Conservation (phyloP, 2,329 filamentous ascomycete genomes). For the Arthroderma uncinatum region DNA sequence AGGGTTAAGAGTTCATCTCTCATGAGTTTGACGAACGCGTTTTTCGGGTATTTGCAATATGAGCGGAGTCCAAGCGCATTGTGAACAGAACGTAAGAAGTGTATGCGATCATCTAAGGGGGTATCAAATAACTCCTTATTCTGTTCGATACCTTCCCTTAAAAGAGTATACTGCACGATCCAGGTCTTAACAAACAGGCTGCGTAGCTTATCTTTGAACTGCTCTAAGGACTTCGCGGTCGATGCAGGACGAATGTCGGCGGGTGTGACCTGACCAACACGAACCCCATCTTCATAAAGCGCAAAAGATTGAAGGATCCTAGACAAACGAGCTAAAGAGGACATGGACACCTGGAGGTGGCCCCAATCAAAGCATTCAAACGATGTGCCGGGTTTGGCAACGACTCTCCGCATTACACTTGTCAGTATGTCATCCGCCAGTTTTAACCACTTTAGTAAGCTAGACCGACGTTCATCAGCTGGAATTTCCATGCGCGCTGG, state of each 20-base stretch:
- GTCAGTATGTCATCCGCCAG: constrained; percentile 66
- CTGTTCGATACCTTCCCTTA: constrained; percentile 64
- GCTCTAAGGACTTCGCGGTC: constrained; percentile 31
- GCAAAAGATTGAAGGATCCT: constrained; percentile 68
- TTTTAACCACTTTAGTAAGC: constrained; percentile 65
- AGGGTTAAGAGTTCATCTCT: constrained; percentile 72
- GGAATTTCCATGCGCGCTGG: constrained; percentile 46
- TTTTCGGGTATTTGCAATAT: constrained; percentile 74
- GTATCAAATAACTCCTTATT: constrained; percentile 52
- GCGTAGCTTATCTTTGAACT: constrained; percentile 58
- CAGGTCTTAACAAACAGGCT: constrained; percentile 82
- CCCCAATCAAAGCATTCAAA: constrained; percentile 78
- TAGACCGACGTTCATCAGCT: constrained; percentile 53
- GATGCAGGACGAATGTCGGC: constrained; percentile 45
- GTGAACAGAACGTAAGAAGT: constrained; percentile 71
- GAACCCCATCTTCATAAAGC: constrained; percentile 75
- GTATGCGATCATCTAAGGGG: constrained; percentile 61
- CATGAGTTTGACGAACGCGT: constrained; percentile 79
- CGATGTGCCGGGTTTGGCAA: constrained; percentile 52
- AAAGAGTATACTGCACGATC: constrained; percentile 72
- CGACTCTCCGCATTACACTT: constrained; percentile 56
- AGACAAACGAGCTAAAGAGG: constrained; percentile 58
- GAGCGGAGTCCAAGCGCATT: constrained; percentile 72
- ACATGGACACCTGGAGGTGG: constrained; percentile 62
- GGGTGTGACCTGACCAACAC: constrained; percentile 58